Evolutionary conservation across 2,329 filamentous ascomycete genomes (phyloP).

Genomic region (Neofusicoccum parvum): DNA sequence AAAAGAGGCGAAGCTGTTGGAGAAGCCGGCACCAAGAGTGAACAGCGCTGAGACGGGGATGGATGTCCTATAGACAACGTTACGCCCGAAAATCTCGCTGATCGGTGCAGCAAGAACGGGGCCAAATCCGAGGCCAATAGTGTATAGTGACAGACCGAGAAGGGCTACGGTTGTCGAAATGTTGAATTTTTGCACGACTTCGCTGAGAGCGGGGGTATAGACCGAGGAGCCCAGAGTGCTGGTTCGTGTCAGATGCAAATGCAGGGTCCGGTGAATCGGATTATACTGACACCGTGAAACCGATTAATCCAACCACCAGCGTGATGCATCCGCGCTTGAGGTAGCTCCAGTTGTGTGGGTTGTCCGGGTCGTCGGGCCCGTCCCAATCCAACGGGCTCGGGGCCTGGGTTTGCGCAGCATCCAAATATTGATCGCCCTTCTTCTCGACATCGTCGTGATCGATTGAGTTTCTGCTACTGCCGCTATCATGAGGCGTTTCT

Average conservation of each 20-base stretch:
- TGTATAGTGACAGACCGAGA: constrained; percentile 62
- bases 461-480: no score
- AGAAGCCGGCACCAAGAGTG: constrained; percentile 57
- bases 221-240: constrained; percentile 59
- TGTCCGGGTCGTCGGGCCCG: constrained; percentile 38
- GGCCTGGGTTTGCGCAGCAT: background rate
- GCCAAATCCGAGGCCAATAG: constrained; percentile 62
- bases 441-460: no score
- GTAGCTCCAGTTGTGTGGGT: constrained; percentile 44
- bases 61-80: constrained; percentile 53
- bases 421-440: background rate
- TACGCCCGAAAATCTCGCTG: constrained; percentile 60
- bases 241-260: background rate
- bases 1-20: constrained; percentile 53
- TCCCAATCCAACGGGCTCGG: constrained; percentile 31
- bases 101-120: constrained; percentile 62
- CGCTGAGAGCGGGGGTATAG: constrained; percentile 51
- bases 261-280: background rate
- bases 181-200: constrained; percentile 57
- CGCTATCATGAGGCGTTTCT: no score
- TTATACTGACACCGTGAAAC: constrained; percentile 38
- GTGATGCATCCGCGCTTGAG: constrained; percentile 37
- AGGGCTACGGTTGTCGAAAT: constrained; percentile 59
- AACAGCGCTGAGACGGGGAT: constrained; percentile 57
- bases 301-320: constrained; percentile 36